Evolutionary conservation across 192 early-diverging fungal genomes (phyloP), one percentile per base, ranked within the genome.

Genomic region (Podila minutissima): DNA sequence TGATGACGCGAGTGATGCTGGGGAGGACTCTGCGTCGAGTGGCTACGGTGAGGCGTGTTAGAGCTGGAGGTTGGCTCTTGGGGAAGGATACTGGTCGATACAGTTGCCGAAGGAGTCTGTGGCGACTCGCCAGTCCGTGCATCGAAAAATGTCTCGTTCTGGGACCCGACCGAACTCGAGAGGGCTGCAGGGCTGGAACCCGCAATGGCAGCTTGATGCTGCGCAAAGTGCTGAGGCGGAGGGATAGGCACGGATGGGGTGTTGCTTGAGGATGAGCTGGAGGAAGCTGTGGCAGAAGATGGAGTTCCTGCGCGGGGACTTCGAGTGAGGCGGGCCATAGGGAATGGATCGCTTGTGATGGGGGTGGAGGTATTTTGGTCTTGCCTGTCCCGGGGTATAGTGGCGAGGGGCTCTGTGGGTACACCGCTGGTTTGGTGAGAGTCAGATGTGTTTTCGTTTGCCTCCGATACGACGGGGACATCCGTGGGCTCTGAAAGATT

Each of bases 321-420:
- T 41, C 77, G 32, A 13, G 77, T 69, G 4, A 81, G 67, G 13
- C 77, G 77, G 3, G 71, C 62, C 41, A 81, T 65, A 24, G 77
- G 77, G 58, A 81, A 81, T 6, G 66, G 71, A 37, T 73, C 71
- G 11, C 69, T 33, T 69, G 70, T 28, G 65, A 79, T 11, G 69
- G 64, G 29, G 32, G 61, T 60, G 1, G 70, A 61, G 26, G 67
- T 29, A 9, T 37, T 53, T 2, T 67, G 57, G 29, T 6, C 20
- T 8, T 64, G 33, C 6, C 51, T 32, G 11, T 64, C 26, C n/a
- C 58, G 62, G 66, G 75, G 75, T 72, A 72, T 79, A 68, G 29
- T 66, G 33, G 59, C 59, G 29, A 60, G 9, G 4, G 64, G 6
- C 0, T 24, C 48, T 35, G 19, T 29, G 3, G 49, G 4, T 22